These are phyloP conservation scores for Themeda triandra DNA, from an alignment of 176 grass and related monocot species.

Conservation along the genomic window DNA sequence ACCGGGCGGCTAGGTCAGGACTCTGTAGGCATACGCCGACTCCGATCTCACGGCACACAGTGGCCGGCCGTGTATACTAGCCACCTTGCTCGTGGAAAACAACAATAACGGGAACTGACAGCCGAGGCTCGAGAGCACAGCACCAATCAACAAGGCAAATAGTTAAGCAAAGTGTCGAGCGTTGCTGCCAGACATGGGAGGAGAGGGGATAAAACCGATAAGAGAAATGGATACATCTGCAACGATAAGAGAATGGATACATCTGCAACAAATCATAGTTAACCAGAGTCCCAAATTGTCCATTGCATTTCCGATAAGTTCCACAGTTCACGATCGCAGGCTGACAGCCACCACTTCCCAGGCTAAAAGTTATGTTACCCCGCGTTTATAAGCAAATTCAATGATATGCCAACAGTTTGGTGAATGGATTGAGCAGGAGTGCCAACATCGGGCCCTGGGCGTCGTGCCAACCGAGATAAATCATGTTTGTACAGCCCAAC, in stretches of 20 bases:
- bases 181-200: neutral
- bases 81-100: no score
- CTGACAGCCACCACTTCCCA: neutral
- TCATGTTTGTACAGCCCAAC: constrained; percentile 46
- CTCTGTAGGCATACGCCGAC: no score
- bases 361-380: constrained; percentile 12
- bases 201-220: neutral
- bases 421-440: constrained; percentile 20
- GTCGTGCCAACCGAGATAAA: constrained; percentile 16
- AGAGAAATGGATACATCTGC: neutral
- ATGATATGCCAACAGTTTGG: constrained; percentile 17
- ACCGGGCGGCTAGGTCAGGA: no score
- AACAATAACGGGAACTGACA: neutral
- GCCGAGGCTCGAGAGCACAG: neutral
- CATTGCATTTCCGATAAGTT: constrained; percentile 1
- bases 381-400: constrained; percentile 18
- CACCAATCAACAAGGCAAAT: neutral
- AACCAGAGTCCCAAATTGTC: neutral
- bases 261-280: neutral
- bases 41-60: no score
- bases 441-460: constrained; percentile 19
- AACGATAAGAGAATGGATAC: neutral
- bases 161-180: neutral
- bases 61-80: no score
- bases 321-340: neutral